Base-by-base conservation (phyloP, 176 grass and related monocot species). In the Thinopyrum elongatum region DNA sequence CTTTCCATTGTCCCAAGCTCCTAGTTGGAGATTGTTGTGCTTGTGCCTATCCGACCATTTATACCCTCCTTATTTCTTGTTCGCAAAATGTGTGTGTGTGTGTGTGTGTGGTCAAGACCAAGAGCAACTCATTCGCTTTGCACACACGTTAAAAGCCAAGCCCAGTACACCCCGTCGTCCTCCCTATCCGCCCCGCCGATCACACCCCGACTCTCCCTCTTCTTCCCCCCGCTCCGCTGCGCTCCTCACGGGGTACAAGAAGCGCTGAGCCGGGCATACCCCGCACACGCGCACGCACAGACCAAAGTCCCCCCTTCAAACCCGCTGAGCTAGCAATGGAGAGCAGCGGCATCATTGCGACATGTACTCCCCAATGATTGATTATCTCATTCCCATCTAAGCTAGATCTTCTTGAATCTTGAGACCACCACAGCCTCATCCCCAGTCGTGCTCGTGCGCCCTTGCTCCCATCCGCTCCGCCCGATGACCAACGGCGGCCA, bases 311-410 rank as follows among this genome's bases (percentile, higher is more conserved):
- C 63, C 72, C 80, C 89, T 80, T 71, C 90, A 90, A 92, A 90
- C 81, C 41, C 85, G 81, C 70, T 34, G 68, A 5, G 15, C 47
- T 23, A 72, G 70, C 68, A 67, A 94, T 87, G 90, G 83, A 82
- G 89, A 86, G 70, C 73, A 75, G 84, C 67, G 49, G 85, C 81
- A 99, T 99, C 90, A 99, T 97, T 94, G 91, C 85, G 74, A 29
- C 66, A 35, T 89, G 94, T 88, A 93, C 90, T 88, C 60, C 33
- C 92, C 94, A 96, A 96, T 99, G 90, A 96, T 99, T 96, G 94
- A 90, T 82, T 47, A 58, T 55, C 85, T 82, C 84, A 87, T 65
- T 85, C 87, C 76, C 87, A 62, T 74, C 86, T 82, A 58, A 74
- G 79, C 86, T 82, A 74, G 74, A 82, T 60, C 89, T 82, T 84